Evolutionary conservation across 2,329 filamentous ascomycete species (phyloP).

Genomic region (Clonostachys rosea): DNA sequence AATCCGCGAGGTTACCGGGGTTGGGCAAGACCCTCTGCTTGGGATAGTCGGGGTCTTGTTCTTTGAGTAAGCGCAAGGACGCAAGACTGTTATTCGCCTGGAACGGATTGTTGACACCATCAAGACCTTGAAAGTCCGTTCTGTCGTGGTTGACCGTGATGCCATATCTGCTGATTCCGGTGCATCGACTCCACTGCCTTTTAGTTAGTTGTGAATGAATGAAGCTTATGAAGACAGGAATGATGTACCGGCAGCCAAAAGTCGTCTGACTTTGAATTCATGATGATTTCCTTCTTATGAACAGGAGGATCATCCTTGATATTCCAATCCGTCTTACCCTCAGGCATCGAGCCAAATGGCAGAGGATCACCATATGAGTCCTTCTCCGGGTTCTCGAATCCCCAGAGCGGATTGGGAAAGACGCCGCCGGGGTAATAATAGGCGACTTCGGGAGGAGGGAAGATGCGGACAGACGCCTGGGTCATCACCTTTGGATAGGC

Average conservation of each 20-base stretch:
- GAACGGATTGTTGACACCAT: not conserved
- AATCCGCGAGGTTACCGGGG: slow-evolving; percentile 11
- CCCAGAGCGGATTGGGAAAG: not conserved
- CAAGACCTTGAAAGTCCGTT: not conserved
- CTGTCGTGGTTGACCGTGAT: not conserved
- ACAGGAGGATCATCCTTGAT: slow-evolving; percentile 1
- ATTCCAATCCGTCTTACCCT: slow-evolving; percentile 7
- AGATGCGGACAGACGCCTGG: not conserved
- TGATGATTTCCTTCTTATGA: not conserved
- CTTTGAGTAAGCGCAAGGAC: not conserved
- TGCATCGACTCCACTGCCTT: slow-evolving; percentile 2
- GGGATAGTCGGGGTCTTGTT: not conserved
- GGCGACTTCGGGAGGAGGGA: not conserved
- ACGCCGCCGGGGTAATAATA: not conserved
- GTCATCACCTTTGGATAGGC: slow-evolving; percentile 2
- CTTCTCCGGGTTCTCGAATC: not conserved
- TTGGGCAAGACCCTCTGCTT: slow-evolving; percentile 7
- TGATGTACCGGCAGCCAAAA: too few species aligned
- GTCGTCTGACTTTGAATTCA: too few species aligned
- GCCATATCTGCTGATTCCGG: not conserved
- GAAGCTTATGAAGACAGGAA: too few species aligned
- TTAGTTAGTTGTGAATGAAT: not conserved
- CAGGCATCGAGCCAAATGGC: slow-evolving; percentile 6
- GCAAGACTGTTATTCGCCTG: not conserved
- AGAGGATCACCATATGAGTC: slow-evolving; percentile 1